These are phyloP conservation scores for Tubosaeta brunneosetosa DNA, from an alignment of 768 basidiomycete genomes.

Conservation along the genomic window DNA sequence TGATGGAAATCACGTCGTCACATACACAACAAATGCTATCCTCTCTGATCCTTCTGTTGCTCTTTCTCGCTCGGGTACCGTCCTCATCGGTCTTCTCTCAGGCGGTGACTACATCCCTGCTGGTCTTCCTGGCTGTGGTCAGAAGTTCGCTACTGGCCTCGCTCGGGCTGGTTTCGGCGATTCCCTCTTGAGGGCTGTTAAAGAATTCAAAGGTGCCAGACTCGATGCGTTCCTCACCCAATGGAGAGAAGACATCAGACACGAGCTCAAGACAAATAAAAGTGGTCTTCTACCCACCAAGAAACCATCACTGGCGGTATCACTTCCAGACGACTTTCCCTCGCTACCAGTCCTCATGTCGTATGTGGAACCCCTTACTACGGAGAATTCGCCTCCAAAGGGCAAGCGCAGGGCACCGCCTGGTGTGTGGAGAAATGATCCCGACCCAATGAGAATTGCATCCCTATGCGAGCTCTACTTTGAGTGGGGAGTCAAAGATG, in stretches of 20 bases:
- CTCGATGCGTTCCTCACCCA: slow-evolving; percentile 51
- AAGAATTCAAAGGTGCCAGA: slow-evolving; percentile 38
- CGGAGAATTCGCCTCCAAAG: slow-evolving; percentile 43
- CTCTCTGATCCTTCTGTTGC: slow-evolving; percentile 42
- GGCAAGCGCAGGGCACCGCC: slow-evolving; percentile 35
- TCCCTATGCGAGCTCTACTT: slow-evolving; percentile 81
- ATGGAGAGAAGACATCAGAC: slow-evolving; percentile 60
- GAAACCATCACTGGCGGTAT: slow-evolving; percentile 56
- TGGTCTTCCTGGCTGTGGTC: slow-evolving; percentile 64
- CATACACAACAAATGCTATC: slow-evolving; percentile 38
- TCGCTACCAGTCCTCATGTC: slow-evolving; percentile 67
- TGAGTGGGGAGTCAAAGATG: slow-evolving; percentile 85
- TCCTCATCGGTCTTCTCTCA: slow-evolving; percentile 79
- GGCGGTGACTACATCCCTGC: slow-evolving; percentile 87
- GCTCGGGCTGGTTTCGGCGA: slow-evolving; percentile 81
- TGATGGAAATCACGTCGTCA: slow-evolving; percentile 62
- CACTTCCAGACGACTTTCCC: slow-evolving; percentile 66
- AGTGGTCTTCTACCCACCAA: slow-evolving; percentile 61
- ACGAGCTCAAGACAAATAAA: slow-evolving; percentile 68
- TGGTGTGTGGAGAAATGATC: slow-evolving; percentile 51
- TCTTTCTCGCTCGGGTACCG: slow-evolving; percentile 61
- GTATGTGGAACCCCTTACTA: slow-evolving; percentile 76
- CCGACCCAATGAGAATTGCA: slow-evolving; percentile 68
- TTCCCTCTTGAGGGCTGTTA: slow-evolving; percentile 55
- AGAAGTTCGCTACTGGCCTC: slow-evolving; percentile 68